Conservation (phyloP, 345 rosid species). For the Nephelium lappaceum region DNA sequence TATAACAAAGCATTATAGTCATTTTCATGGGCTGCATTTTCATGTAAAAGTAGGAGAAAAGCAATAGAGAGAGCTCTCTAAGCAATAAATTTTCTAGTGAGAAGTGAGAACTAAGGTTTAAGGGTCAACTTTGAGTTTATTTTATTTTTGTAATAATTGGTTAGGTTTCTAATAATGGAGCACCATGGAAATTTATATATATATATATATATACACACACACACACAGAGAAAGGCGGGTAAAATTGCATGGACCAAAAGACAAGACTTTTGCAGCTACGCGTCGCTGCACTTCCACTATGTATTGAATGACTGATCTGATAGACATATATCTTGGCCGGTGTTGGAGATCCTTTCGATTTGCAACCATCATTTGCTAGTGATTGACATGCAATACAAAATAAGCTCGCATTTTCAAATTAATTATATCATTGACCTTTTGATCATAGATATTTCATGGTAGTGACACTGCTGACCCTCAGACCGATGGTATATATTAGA, state of each 20-base stretch:
- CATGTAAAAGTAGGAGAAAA: slow-evolving; percentile 5
- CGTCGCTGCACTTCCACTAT: neutral
- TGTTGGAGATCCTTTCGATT: no score
- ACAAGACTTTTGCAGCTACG: slow-evolving; percentile 3
- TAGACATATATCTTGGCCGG: neutral
- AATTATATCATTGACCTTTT: no score
- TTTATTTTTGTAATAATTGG: slow-evolving; percentile 28
- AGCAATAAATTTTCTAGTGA: slow-evolving; percentile 26
- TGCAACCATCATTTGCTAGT: no score
- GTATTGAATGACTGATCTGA: neutral
- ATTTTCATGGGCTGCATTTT: slow-evolving; percentile 22
- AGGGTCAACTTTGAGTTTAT: slow-evolving; percentile 25
- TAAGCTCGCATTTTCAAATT: no score
- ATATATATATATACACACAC: no score
- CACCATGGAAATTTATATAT: neutral
- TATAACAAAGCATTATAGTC: slow-evolving; percentile 24
- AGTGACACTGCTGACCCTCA: no score
- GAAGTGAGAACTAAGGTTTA: neutral
- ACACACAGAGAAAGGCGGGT: neutral
- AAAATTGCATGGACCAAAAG: neutral
- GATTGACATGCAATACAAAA: no score
- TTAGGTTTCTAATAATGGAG: slow-evolving; percentile 34
- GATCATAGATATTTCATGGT: no score
- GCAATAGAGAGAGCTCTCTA: slow-evolving; percentile 18
- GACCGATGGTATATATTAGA: no score